Conservation (phyloP, 1,284 basidiomycete genomes). For the Apiotrichum gamsii region DNA sequence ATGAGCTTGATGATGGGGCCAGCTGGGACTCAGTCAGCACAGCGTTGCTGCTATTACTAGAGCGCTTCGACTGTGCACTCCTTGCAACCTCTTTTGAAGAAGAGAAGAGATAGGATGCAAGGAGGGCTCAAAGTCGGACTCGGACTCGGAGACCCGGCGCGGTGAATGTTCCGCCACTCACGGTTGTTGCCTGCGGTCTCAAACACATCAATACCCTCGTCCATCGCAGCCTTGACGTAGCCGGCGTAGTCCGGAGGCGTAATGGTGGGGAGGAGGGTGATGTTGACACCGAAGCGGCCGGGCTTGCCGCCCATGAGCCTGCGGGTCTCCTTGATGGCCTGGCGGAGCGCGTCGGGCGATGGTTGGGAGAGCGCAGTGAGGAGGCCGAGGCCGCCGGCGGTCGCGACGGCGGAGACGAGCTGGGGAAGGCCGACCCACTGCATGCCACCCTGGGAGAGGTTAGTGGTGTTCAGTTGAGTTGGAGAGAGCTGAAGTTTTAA, state of each 20-base stretch:
- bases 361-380: constrained; percentile 83
- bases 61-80: too few relatives aligned
- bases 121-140: too few relatives aligned
- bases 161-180: too few relatives aligned
- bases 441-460: constrained; percentile 25
- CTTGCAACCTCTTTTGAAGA: too few relatives aligned
- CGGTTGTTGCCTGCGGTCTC: constrained; percentile 92
- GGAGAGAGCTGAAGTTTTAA: too few relatives aligned
- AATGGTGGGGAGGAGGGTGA: constrained; percentile 83
- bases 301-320: constrained; percentile 54
- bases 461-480: too few relatives aligned
- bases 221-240: constrained; percentile 72
- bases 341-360: constrained; percentile 70
- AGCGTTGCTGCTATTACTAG: too few relatives aligned
- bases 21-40: too few relatives aligned
- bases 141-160: too few relatives aligned
- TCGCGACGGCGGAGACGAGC: constrained; percentile 63
- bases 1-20: constrained; percentile 73
- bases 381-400: constrained; percentile 81
- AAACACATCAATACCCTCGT: constrained; percentile 81
- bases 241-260: constrained; percentile 82
- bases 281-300: constrained; percentile 80
- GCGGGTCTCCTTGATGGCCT: constrained; percentile 71
- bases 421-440: constrained; percentile 38
- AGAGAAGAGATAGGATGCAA: too few relatives aligned